These are phyloP conservation scores for Speleostelium caveatum DNA, from an alignment of 78 protist species.

Conservation along the genomic window DNA sequence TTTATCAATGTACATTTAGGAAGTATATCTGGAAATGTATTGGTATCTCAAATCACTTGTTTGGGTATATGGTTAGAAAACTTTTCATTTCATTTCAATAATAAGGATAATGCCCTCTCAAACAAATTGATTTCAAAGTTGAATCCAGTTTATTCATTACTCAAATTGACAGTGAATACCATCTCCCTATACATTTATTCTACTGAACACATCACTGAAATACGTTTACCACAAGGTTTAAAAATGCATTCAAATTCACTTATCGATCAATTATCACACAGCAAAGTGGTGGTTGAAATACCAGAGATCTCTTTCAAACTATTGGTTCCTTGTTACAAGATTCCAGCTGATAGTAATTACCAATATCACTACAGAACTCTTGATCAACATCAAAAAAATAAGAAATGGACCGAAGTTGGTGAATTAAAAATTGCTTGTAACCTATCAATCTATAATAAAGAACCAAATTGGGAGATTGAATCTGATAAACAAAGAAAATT, in stretches of 20 bases:
- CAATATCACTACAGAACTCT: background rate
- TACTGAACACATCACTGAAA: conserved; percentile 49
- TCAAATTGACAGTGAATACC: conserved; percentile 28
- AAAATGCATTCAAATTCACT: conserved; percentile 51
- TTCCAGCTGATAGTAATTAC: background rate
- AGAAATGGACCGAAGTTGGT: conserved; percentile 81
- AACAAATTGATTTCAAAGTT: conserved; percentile 47
- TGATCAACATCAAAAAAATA: background rate
- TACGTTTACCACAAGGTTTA: conserved; percentile 50
- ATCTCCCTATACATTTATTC: conserved; percentile 59
- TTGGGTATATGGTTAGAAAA: conserved; percentile 74
- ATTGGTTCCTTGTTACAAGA: conserved; percentile 42
- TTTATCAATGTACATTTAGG: conserved; percentile 68
- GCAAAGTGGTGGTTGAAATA: conserved; percentile 25
- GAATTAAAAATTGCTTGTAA: conserved; percentile 20
- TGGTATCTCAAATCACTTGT: conserved; percentile 44
- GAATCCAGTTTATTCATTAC: conserved; percentile 45
- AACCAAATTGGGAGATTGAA: conserved; percentile 71
- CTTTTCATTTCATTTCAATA: conserved; percentile 52
- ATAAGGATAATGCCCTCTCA: conserved; percentile 76
- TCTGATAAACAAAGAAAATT: conserved; percentile 53
- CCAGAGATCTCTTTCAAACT: conserved; percentile 71
- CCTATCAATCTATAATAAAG: conserved; percentile 37
- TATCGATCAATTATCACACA: conserved; percentile 59
- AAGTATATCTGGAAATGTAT: conserved; percentile 55